These are phyloP conservation scores for Platanthera guangdongensis DNA, from an alignment of 106 monocot species.

Conservation along the genomic window DNA sequence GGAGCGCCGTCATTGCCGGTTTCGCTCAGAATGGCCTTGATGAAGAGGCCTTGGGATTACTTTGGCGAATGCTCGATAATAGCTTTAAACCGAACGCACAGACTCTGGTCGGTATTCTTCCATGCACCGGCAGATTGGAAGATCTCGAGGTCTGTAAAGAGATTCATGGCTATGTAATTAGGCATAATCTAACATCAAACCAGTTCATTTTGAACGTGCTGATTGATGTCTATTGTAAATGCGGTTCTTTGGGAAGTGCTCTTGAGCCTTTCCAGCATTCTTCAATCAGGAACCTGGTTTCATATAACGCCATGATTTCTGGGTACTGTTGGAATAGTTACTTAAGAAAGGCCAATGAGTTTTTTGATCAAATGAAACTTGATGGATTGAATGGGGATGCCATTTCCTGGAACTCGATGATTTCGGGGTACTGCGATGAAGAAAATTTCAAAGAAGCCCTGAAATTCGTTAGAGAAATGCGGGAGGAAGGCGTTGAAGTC, in stretches of 20 bases:
- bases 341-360: constrained; percentile 26
- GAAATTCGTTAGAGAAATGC: constrained; percentile 32
- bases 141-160: constrained; percentile 23
- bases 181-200: constrained; percentile 23
- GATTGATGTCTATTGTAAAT: constrained; percentile 42
- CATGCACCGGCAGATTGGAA: constrained; percentile 27
- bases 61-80: constrained; percentile 18
- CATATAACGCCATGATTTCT: constrained; percentile 44
- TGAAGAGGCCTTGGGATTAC: constrained; percentile 27
- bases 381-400: constrained; percentile 31
- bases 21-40: constrained; percentile 31
- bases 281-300: constrained; percentile 21
- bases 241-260: constrained; percentile 29
- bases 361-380: constrained; percentile 37
- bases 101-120: constrained; percentile 29
- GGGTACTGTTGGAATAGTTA: constrained; percentile 34
- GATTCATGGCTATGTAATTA: constrained; percentile 33
- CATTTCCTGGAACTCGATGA: constrained; percentile 46
- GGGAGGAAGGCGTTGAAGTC: constrained; percentile 22
- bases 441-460: constrained; percentile 21
- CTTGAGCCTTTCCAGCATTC: constrained; percentile 23
- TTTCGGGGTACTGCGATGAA: constrained; percentile 39
- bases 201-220: constrained; percentile 34
- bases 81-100: constrained; percentile 31
- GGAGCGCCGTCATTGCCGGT: constrained; percentile 39